Conservation (phyloP, 768 basidiomycete genomes). For the Punctularia strigosozonata region DNA sequence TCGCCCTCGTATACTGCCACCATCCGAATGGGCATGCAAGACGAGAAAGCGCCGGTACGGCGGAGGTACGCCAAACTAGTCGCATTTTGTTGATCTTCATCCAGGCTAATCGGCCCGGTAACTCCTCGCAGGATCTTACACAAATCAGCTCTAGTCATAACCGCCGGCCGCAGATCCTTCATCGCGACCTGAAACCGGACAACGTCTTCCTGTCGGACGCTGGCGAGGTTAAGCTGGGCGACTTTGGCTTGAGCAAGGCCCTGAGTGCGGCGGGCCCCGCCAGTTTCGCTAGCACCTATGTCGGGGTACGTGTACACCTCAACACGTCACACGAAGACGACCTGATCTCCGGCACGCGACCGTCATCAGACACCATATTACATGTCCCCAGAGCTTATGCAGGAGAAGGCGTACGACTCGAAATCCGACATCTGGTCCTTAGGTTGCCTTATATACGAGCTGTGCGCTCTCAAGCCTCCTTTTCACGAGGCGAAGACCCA, state of each 20-base stretch:
- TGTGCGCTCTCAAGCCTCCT: conserved; percentile 88
- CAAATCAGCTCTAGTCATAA: too few species aligned
- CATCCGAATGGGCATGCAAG: conserved; percentile 48
- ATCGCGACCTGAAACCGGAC: conserved; percentile 95
- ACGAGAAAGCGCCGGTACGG: conserved; percentile 26
- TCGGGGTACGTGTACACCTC: conserved; percentile 55
- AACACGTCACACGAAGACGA: too few species aligned
- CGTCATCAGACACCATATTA: conserved; percentile 87
- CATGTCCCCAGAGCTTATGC: conserved; percentile 98
- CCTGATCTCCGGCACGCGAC: too few species aligned
- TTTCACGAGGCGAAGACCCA: conserved; percentile 92
- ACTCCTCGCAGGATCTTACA: too few species aligned
- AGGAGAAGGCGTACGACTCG: conserved; percentile 93
- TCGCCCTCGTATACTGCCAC: conserved; percentile 89
- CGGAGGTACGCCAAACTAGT: conserved; percentile 29
- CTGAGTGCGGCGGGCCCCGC: conserved; percentile 77
- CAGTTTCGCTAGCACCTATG: conserved; percentile 91
- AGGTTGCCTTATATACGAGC: conserved; percentile 92
- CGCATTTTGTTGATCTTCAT: too few species aligned
- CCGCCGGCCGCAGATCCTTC: conserved; percentile 66
- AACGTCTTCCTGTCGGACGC: conserved; percentile 89
- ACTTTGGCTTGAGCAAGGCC: conserved; percentile 93
- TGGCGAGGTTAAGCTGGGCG: conserved; percentile 88
- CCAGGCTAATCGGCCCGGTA: too few species aligned
- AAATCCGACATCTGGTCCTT: conserved; percentile 99